These are phyloP conservation scores for Cyberlindnera maritima DNA, from an alignment of 805 yeast genomes.

Conservation along the genomic window DNA sequence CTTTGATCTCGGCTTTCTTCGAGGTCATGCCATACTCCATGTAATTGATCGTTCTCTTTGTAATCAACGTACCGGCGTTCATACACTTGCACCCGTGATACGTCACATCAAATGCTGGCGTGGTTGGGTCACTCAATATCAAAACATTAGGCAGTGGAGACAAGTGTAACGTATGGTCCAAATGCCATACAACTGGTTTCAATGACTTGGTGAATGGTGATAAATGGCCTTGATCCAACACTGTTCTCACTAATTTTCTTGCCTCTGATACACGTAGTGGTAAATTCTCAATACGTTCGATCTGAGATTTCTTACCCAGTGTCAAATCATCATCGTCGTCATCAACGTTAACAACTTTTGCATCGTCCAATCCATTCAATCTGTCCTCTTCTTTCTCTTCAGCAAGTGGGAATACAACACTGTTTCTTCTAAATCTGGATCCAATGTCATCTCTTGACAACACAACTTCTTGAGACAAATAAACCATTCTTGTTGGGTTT, in stretches of 20 bases:
- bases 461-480: constrained; percentile 80
- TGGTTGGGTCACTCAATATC: constrained; percentile 66
- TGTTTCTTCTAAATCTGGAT: constrained; percentile 67
- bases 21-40: constrained; percentile 68
- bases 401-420: constrained; percentile 49
- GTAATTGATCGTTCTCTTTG: constrained; percentile 54
- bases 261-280: constrained; percentile 55
- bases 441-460: constrained; percentile 72
- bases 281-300: constrained; percentile 33
- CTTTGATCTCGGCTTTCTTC: constrained; percentile 49
- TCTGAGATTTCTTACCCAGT: constrained; percentile 21
- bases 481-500: constrained; percentile 77
- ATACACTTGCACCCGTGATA: constrained; percentile 81
- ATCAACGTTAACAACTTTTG: constrained; percentile 3
- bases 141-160: constrained; percentile 74
- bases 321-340: neutral
- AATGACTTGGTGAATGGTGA: constrained; percentile 69
- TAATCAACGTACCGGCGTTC: constrained; percentile 61
- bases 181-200: constrained; percentile 66
- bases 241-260: constrained; percentile 70
- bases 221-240: constrained; percentile 83
- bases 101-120: constrained; percentile 69
- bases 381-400: constrained; percentile 24
- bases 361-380: constrained; percentile 7
- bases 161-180: constrained; percentile 65